These are phyloP conservation scores for Arthrobotrys sinensis DNA, from an alignment of 2,329 filamentous ascomycete species.

Conservation along the genomic window DNA sequence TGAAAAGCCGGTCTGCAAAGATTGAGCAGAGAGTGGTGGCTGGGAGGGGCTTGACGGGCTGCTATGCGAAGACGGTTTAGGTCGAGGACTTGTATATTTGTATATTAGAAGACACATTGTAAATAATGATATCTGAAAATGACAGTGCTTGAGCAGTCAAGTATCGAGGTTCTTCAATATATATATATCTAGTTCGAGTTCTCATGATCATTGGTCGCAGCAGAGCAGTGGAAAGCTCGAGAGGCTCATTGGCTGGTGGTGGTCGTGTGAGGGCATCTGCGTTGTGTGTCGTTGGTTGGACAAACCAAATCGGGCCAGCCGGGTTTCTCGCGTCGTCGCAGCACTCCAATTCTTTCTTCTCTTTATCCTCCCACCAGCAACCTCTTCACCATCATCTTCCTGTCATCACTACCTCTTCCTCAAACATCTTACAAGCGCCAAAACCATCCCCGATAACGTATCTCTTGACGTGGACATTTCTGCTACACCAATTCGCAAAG, in stretches of 20 bases:
- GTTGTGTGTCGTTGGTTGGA: conserved; percentile 54
- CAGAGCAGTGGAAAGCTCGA: too few relatives aligned
- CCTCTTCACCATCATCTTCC: conserved; percentile 15
- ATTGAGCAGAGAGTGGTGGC: conserved; percentile 63
- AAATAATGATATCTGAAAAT: conserved; percentile 9
- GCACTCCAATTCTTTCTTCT: conserved; percentile 43
- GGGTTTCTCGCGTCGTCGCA: conserved; percentile 50
- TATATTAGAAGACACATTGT: conserved; percentile 4
- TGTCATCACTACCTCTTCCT: conserved; percentile 14
- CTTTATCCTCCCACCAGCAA: conserved; percentile 13
- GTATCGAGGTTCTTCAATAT: too few relatives aligned
- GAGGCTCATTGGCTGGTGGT: neutral
- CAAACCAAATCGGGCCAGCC: conserved; percentile 30
- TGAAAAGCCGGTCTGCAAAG: conserved; percentile 50
- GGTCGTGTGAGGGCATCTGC: conserved; percentile 33
- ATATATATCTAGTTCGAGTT: too few relatives aligned
- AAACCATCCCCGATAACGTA: neutral
- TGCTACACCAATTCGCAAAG: conserved; percentile 3
- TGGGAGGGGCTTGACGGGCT: conserved; percentile 61
- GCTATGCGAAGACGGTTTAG: conserved; percentile 47
- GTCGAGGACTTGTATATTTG: neutral
- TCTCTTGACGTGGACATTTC: too few relatives aligned
- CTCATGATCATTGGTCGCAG: too few relatives aligned
- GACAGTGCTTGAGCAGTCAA: too few relatives aligned
- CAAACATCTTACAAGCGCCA: neutral